Evolutionary conservation across 495 filamentous ascomycete species (phyloP), one percentile per base, ranked within the genome.

Genomic region (Filosporella fistucella): DNA sequence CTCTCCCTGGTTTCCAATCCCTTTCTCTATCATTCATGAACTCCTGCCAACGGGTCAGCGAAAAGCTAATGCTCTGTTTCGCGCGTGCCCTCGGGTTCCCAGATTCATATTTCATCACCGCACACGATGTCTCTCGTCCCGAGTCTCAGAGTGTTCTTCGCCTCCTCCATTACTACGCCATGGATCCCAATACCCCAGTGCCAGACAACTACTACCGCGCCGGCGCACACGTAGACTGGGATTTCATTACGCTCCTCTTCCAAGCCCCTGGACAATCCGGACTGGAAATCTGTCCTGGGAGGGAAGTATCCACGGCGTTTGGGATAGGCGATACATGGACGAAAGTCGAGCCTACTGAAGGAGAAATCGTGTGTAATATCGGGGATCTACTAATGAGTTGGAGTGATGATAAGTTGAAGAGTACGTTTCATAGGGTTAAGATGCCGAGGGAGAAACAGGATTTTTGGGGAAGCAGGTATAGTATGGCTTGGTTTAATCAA

Each of bases 371-470:
- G 11, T 83, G 78, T 51, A 86, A 84, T 55, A 82, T 85, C 47
- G 81, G 81, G 12, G 81, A 85, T 57, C 65, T 85, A 54, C 68
- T 86, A 22, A 84, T 85, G 80, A 75, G 69, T 12, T 85, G 82
- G 79, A 81, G 74, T 37, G 81, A 85, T 52, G 82, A 85, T 57
- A 71, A 80, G 24, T 82, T 85, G 63, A 84, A 84, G 62, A 79
- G 74, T 34, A 79, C 76, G 0, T 80, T 81, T 42, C 81, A 83
- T 52, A 72, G 79, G 1, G 77, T 82, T 24, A 76, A 76, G 63
- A 77, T 79, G 30, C 78, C 80, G 10, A 66, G 63, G 23, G 49
- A 28, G 8, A 67, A 74, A 24, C 66, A 63, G 2, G 81, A 82
- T 51, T 78, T 74, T 59, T 82, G 71, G 52, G 74, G 74, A 24